phyloP scores from a whole-genome alignment of 2,329 filamentous ascomycete species.

The Scleromitrula shiraiana region DNA sequence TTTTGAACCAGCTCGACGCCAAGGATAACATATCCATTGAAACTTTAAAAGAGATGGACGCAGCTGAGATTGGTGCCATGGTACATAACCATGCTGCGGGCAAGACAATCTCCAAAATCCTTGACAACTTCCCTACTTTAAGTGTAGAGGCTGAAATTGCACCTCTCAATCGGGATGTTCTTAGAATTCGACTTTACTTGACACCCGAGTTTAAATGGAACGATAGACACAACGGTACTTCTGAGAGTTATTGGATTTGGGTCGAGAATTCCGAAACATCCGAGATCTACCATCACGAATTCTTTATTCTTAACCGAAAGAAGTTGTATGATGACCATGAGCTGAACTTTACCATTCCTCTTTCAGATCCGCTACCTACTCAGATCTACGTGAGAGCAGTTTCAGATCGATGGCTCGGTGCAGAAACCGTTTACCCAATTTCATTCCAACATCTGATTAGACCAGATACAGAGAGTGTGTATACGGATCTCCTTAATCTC shows the following conservation, averaged over 20 bases:
- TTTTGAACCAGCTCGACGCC: conserved; percentile 78
- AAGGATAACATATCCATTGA: conserved; percentile 73
- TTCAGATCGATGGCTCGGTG: conserved; percentile 92
- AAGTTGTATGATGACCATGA: conserved; percentile 96
- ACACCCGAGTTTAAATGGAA: conserved; percentile 93
- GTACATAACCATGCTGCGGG: conserved; percentile 90
- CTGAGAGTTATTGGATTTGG: conserved; percentile 98
- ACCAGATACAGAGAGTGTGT: conserved; percentile 94
- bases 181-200: conserved; percentile 81
- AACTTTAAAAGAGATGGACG: conserved; percentile 83
- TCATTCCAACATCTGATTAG: conserved; percentile 97
- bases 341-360: conserved; percentile 92
- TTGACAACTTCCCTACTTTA: conserved; percentile 88
- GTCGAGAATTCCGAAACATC: conserved; percentile 97
- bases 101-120: conserved; percentile 66
- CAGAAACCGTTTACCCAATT: conserved; percentile 89
- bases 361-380: conserved; percentile 85
- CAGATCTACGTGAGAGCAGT: conserved; percentile 95
- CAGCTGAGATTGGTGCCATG: conserved; percentile 78
- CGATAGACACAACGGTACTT: conserved; percentile 84
- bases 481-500: conserved; percentile 86
- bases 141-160: conserved; percentile 91
- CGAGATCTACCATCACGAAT: conserved; percentile 97
- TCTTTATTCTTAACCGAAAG: conserved; percentile 82
- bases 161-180: conserved; percentile 85